A percentile compares a stretch with the other conserved stretches of the same genome.
These are phyloP conservation scores for Penicillium argentinense DNA, from an alignment of 495 filamentous ascomycete genomes.

Conservation along the genomic window DNA sequence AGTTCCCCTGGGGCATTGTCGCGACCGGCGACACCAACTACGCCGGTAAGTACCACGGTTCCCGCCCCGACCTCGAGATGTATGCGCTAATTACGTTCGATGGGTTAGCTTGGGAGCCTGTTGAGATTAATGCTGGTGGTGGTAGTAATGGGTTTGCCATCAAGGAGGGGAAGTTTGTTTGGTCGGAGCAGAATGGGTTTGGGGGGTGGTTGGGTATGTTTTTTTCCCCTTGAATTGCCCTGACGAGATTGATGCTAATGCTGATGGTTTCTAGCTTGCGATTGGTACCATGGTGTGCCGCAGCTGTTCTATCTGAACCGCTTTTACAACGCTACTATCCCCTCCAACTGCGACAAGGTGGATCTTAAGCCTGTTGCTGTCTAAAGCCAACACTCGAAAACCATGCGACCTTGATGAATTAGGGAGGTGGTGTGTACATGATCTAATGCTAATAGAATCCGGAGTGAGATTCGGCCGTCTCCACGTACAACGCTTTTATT, in stretches of 20 bases:
- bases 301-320: constrained; percentile 51
- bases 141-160: constrained; percentile 41
- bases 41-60: constrained; percentile 21
- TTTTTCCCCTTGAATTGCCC: neutral
- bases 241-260: constrained; percentile 1
- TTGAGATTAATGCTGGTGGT: constrained; percentile 41
- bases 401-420: no score
- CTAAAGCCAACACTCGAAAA: constrained; percentile 1
- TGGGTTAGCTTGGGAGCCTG: constrained; percentile 47
- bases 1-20: constrained; percentile 37
- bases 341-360: constrained; percentile 47
- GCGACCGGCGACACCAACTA: constrained; percentile 25
- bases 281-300: constrained; percentile 55
- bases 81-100: no score
- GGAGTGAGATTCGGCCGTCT: neutral
- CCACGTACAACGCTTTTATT: neutral
- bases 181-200: constrained; percentile 37
- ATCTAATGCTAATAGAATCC: neutral
- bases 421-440: neutral
- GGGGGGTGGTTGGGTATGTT: constrained; percentile 51
- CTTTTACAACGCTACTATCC: constrained; percentile 29
- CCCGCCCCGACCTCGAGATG: no score
- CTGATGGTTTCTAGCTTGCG: constrained; percentile 40
- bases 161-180: constrained; percentile 36
- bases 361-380: constrained; percentile 31